Conservation (phyloP, 2,329 filamentous ascomycete genomes). For the Aspergillus pseudotamarii region DNA sequence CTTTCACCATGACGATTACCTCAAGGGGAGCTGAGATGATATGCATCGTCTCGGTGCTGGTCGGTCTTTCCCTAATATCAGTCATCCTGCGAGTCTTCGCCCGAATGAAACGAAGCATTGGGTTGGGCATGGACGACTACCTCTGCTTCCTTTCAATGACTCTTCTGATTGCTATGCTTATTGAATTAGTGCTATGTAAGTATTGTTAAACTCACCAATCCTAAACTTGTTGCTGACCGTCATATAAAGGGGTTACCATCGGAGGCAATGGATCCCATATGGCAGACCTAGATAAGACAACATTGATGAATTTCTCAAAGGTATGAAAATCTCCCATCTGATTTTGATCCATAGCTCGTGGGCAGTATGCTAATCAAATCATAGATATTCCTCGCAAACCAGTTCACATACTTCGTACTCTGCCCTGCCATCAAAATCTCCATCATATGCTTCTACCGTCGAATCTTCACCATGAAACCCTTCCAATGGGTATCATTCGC, state of each 20-base stretch:
- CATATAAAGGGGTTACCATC: slow-evolving; percentile 33
- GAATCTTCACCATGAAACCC: slow-evolving; percentile 32
- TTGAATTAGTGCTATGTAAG: slow-evolving; percentile 35
- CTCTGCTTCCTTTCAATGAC: slow-evolving; percentile 30
- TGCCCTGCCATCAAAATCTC: slow-evolving; percentile 38
- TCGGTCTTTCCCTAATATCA: slow-evolving; percentile 28
- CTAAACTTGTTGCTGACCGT: slow-evolving; percentile 13
- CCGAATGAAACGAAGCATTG: slow-evolving; percentile 31
- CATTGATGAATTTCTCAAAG: slow-evolving; percentile 34
- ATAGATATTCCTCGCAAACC: slow-evolving; percentile 39
- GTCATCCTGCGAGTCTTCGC: slow-evolving; percentile 31
- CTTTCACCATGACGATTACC: slow-evolving; percentile 28
- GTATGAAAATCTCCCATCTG: slow-evolving; percentile 17
- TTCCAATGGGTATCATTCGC: slow-evolving; percentile 31
- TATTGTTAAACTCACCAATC: background rate
- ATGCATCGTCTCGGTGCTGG: slow-evolving; percentile 33
- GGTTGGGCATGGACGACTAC: slow-evolving; percentile 36
- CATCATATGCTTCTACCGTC: slow-evolving; percentile 40
- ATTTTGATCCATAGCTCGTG: background rate
- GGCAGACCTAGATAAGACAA: slow-evolving; percentile 21
- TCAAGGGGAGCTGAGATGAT: slow-evolving; percentile 32
- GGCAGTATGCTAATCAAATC: background rate
- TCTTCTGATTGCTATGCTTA: slow-evolving; percentile 33
- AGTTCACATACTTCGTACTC: slow-evolving; percentile 38
- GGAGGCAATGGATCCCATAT: slow-evolving; percentile 34